Evolutionary conservation across 345 rosid genomes (phyloP).

Genomic region (Abelmoschus esculentus): DNA sequence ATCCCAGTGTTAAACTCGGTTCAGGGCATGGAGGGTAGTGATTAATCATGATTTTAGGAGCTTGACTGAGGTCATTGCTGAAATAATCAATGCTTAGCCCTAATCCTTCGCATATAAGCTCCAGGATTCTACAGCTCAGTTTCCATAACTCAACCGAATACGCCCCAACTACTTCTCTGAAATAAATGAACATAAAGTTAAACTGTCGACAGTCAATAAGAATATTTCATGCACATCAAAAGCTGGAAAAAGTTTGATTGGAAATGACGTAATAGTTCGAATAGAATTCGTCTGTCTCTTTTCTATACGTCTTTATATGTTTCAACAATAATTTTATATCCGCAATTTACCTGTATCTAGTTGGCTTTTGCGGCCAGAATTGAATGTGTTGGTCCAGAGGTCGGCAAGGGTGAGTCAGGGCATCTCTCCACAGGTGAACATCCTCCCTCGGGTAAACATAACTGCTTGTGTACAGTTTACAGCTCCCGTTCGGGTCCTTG

Average conservation of each 20-base stretch:
- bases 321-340: too few relatives aligned
- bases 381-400: slow-evolving; percentile 13
- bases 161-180: slow-evolving; percentile 20
- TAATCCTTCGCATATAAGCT: slow-evolving; percentile 26
- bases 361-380: slow-evolving; percentile 21
- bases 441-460: slow-evolving; percentile 12
- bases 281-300: too few relatives aligned
- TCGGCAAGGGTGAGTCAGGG: slow-evolving; percentile 14
- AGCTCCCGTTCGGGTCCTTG: slow-evolving; percentile 22
- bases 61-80: slow-evolving; percentile 3
- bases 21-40: slow-evolving; percentile 33
- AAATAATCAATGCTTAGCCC: slow-evolving; percentile 24
- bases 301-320: too few relatives aligned
- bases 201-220: not conserved
- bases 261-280: not conserved
- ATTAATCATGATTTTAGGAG: slow-evolving; percentile 15
- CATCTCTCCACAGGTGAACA: slow-evolving; percentile 29
- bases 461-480: slow-evolving; percentile 28
- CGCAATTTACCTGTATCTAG: slow-evolving; percentile 10
- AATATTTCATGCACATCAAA: not conserved
- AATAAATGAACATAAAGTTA: not conserved
- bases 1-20: slow-evolving; percentile 33
- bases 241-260: not conserved
- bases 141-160: slow-evolving; percentile 26
- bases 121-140: slow-evolving; percentile 25